phyloP scores from a whole-genome alignment of 2,329 filamentous ascomycete genomes.

The Paecilomyces niveus region DNA sequence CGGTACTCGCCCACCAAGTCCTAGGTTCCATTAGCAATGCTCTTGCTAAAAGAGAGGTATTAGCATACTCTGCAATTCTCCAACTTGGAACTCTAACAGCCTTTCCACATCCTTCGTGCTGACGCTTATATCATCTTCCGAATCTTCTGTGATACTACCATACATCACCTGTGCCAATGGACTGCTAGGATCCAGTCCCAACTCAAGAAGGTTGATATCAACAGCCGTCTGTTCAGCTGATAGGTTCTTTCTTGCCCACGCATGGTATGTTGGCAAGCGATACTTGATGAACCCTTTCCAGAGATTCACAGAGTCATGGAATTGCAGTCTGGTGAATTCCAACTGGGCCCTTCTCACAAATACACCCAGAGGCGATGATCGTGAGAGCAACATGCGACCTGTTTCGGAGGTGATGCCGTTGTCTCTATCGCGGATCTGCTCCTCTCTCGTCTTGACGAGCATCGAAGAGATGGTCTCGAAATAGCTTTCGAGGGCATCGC shows the following conservation, averaged over 20 bases:
- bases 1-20: conserved; percentile 71
- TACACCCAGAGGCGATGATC: conserved; percentile 70
- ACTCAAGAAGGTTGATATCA: conserved; percentile 55
- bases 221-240: conserved; percentile 44
- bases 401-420: conserved; percentile 42
- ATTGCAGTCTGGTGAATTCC: conserved; percentile 74
- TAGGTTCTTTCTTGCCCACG: conserved; percentile 51
- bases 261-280: conserved; percentile 62
- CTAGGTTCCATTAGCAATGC: conserved; percentile 36
- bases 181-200: conserved; percentile 48
- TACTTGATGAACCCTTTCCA: conserved; percentile 82
- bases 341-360: conserved; percentile 71
- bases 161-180: conserved; percentile 46
- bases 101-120: conserved; percentile 76
- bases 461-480: conserved; percentile 55
- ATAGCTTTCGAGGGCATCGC: conserved; percentile 73
- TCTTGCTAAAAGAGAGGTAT: conserved; percentile 14
- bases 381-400: conserved; percentile 56
- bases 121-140: conserved; percentile 40
- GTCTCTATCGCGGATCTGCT: conserved; percentile 51
- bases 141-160: conserved; percentile 37
- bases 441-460: conserved; percentile 56
- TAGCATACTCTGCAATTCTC: conserved; percentile 67
- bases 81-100: conserved; percentile 80
- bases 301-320: conserved; percentile 67